A percentile compares a stretch with the other conserved stretches of the same genome.
phyloP scores from a whole-genome alignment of 805 yeast genomes.

The Kluyveromyces dobzhanskii region DNA sequence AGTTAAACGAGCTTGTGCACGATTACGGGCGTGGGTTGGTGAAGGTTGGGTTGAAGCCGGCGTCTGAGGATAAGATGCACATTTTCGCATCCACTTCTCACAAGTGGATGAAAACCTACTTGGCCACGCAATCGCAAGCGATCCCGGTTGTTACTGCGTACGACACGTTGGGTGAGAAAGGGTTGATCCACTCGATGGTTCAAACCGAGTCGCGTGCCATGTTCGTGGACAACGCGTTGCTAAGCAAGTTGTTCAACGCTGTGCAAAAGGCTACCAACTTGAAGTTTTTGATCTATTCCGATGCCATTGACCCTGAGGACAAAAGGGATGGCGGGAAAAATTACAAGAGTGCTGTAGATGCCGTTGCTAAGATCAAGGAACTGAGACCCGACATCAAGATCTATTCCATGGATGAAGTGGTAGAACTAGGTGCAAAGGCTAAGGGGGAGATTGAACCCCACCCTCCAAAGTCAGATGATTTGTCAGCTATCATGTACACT shows the following conservation, averaged over 20 bases:
- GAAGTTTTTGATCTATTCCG: slow-evolving; percentile 65
- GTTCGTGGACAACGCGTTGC: slow-evolving; percentile 74
- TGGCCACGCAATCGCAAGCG: slow-evolving; percentile 69
- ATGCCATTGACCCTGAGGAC: slow-evolving; percentile 51
- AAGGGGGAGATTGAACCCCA: slow-evolving; percentile 33
- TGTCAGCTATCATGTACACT: slow-evolving; percentile 62
- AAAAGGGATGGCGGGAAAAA: slow-evolving; percentile 54
- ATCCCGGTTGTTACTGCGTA: slow-evolving; percentile 93
- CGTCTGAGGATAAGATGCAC: slow-evolving; percentile 56
- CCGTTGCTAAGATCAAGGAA: slow-evolving; percentile 49
- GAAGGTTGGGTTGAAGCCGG: slow-evolving; percentile 61
- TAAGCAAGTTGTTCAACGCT: slow-evolving; percentile 62
- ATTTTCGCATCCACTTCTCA: slow-evolving; percentile 83
- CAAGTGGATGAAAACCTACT: slow-evolving; percentile 82
- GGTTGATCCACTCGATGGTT: slow-evolving; percentile 74
- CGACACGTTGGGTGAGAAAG: slow-evolving; percentile 86
- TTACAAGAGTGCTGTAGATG: slow-evolving; percentile 48
- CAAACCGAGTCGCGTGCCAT: slow-evolving; percentile 75
- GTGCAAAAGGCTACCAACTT: slow-evolving; percentile 53
- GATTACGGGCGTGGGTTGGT: slow-evolving; percentile 68
- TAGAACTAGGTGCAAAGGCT: slow-evolving; percentile 51
- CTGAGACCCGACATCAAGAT: slow-evolving; percentile 73
- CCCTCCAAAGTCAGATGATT: slow-evolving; percentile 41
- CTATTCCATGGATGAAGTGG: slow-evolving; percentile 54
- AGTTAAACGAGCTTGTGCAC: slow-evolving; percentile 43